Base-by-base conservation (phyloP, 2,329 filamentous ascomycete genomes). In the Chaetoscypha palmicola region DNA sequence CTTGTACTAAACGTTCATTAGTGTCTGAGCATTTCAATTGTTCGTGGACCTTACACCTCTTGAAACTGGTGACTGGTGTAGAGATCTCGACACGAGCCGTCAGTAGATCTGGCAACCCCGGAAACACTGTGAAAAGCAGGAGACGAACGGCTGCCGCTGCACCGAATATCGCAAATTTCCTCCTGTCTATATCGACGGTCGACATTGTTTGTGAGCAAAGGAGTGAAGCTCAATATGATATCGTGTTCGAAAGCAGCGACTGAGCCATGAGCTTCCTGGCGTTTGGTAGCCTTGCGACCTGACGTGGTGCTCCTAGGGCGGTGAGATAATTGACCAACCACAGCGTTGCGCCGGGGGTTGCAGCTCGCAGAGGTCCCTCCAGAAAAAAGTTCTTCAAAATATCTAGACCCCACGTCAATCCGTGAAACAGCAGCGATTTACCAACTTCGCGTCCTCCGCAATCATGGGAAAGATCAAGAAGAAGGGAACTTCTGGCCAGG, bases 31-130 rank as follows among this genome's bases (percentile, higher is more conserved):
- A 3, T 16, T 19, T 34, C 4, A 12, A 5, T n/a, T 11, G n/a
- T 14, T 22, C 10, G 5, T 23, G 35, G 4, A 32, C 66, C 83
- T 66, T 74, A 94, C 90, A 72, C 78, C 92, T 79, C 72, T 97
- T 97, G 77, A 96, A 98, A 76, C 91, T 95, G 57, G 88, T 96
- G 36, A 97, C 85, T 30, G 92, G 91, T 17, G 92, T 98, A 34
- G 92, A 96, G 59, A 98, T 84, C 72, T 98, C 92, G 58, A 96
- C 92, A 61, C 92, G 84, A 52, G 84, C 86, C 16, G 88, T 92
- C 50, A 98, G 74, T 50, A 95, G 74, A 63, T 89, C 81, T 41
- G 91, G 86, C 31, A 98, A 73, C 28, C 77, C 78, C 50, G 92
- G 90, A 62, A 96, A 95, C 46, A 81, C 72, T 47, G 81, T 72